A percentile compares a stretch with the other conserved stretches of the same genome.
Evolutionary conservation across 306 rosid genomes (phyloP).

Genomic region (Cucumis cinereus): DNA sequence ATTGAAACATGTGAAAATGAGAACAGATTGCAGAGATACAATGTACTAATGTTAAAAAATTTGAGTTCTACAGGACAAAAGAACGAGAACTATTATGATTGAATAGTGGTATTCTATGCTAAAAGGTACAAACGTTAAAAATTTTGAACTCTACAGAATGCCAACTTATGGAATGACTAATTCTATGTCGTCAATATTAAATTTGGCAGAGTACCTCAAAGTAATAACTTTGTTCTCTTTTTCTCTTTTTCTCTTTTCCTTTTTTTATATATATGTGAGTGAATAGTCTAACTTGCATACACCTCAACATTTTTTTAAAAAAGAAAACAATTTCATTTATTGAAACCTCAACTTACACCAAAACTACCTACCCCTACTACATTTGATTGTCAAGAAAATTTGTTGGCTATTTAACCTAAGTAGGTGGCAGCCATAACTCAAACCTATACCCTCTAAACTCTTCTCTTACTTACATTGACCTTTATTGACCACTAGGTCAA

Average conservation of each 20-base stretch:
- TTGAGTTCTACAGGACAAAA: not conserved
- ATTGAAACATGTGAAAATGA: not conserved
- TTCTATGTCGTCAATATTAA: not conserved
- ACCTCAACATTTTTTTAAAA: not conserved
- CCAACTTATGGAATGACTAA: not conserved
- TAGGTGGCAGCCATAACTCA: not conserved
- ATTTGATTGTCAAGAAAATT: not conserved
- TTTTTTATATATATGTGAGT: not conserved
- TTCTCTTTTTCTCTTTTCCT: not conserved
- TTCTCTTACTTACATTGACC: not conserved
- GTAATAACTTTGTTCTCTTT: not conserved
- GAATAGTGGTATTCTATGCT: not conserved
- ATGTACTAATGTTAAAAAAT: not conserved
- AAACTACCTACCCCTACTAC: not conserved
- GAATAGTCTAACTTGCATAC: not conserved
- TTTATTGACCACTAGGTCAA: not conserved
- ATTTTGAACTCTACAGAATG: not conserved
- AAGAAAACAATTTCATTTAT: too few relatives aligned
- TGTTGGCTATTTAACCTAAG: not conserved
- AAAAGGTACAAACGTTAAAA: not conserved
- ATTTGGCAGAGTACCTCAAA: not conserved
- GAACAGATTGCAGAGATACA: not conserved
- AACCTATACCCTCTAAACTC: not conserved
- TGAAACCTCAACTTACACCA: not conserved
- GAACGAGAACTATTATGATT: not conserved